Conservation (phyloP, 805 yeast genomes). For the Kuraishia capsulata region DNA sequence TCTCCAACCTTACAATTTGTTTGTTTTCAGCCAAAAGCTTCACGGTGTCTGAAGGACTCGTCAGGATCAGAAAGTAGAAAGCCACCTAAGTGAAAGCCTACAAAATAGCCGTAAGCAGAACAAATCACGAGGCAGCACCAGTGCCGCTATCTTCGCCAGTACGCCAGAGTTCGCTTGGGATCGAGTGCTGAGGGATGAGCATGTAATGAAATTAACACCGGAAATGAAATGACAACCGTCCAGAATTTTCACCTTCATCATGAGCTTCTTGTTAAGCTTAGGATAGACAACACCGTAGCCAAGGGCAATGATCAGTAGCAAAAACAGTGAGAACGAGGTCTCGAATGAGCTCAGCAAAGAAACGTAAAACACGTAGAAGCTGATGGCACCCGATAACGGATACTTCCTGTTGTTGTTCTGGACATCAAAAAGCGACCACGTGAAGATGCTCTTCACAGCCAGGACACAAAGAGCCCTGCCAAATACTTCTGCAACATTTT, state of each 20-base stretch:
- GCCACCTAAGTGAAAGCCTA: conserved; percentile 56
- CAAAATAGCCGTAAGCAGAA: conserved; percentile 61
- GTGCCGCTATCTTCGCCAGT: conserved; percentile 10
- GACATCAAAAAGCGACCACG: conserved; percentile 88
- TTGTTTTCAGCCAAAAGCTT: conserved; percentile 70
- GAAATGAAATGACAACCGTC: conserved; percentile 50
- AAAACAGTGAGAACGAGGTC: conserved; percentile 79
- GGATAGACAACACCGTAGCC: conserved; percentile 95
- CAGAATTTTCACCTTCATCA: conserved; percentile 62
- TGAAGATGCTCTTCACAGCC: conserved; percentile 74
- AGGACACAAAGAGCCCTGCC: conserved; percentile 73
- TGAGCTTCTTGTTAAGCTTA: conserved; percentile 61
- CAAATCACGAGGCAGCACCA: conserved; percentile 27
- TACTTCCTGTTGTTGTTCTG: conserved; percentile 43
- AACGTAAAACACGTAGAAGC: conserved; percentile 67
- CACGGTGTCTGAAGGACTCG: conserved; percentile 68
- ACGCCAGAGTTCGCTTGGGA: conserved; percentile 21
- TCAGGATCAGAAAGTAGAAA: conserved; percentile 68
- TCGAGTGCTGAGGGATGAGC: conserved; percentile 29
- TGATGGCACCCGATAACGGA: conserved; percentile 36
- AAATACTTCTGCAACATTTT: conserved; percentile 92
- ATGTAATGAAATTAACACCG: conserved; percentile 40
- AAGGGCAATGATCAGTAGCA: conserved; percentile 73
- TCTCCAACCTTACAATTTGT: conserved; percentile 81
- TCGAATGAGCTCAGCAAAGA: conserved; percentile 74